phyloP scores from a whole-genome alignment of 2,329 filamentous ascomycete genomes.

The Colletotrichum liaoningense region DNA sequence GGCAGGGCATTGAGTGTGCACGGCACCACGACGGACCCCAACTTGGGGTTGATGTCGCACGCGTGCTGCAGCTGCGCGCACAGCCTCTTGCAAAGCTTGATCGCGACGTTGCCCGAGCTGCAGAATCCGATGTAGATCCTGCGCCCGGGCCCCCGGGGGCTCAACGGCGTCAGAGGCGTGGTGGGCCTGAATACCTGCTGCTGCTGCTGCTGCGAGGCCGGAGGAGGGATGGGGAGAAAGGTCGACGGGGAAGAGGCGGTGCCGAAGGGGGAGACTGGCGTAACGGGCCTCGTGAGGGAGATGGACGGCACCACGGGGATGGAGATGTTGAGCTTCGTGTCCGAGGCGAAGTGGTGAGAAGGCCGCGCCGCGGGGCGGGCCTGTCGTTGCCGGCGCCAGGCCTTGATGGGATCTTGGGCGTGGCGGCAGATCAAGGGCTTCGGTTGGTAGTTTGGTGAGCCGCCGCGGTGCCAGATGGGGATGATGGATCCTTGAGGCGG shows the following conservation, averaged over 20 bases:
- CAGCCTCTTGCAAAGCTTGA: conserved; percentile 34
- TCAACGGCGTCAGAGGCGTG: conserved; percentile 29
- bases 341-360: background rate
- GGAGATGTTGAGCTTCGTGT: conserved; percentile 26
- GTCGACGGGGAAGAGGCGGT: conserved; percentile 3
- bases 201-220: background rate
- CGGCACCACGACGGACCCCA: conserved; percentile 25
- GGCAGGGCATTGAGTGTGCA: conserved; percentile 33
- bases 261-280: conserved; percentile 29
- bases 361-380: background rate
- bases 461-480: conserved; percentile 32
- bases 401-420: conserved; percentile 29
- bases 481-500: conserved; percentile 33
- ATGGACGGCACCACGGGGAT: conserved; percentile 27
- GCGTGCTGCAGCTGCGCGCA: conserved; percentile 34
- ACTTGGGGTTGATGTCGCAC: conserved; percentile 28
- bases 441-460: conserved; percentile 32
- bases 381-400: conserved; percentile 24
- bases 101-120: conserved; percentile 34
- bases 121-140: conserved; percentile 33
- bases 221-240: conserved; percentile 20
- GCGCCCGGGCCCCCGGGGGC: conserved; percentile 20
- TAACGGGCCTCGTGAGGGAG: conserved; percentile 25
- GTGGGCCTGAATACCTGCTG: conserved; percentile 16
- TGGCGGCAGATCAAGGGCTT: conserved; percentile 33